Base-by-base conservation (phyloP, 495 filamentous ascomycete species). In the Hypoxylon perforatum region DNA sequence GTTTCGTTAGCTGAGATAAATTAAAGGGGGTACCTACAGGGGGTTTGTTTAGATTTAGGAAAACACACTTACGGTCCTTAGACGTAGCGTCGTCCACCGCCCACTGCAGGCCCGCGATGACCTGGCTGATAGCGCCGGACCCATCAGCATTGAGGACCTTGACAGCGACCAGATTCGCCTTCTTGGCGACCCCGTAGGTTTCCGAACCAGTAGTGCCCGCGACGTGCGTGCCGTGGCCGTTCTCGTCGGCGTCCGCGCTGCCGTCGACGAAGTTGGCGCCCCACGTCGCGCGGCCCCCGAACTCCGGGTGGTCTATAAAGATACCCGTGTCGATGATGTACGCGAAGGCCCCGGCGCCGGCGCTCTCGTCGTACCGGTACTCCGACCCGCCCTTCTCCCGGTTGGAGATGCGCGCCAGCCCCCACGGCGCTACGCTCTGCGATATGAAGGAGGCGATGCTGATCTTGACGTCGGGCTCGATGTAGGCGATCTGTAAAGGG, bases 241-340 rank as follows among this genome's bases (percentile, higher is more conserved):
- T 73, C 25, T 73, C 64, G 54, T 84, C 81, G 39, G 75, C 49
- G 59, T 74, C 62, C 6, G 36, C 42, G 42, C 50, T 67, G 22
- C 69, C 72, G 11, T 70, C 61, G 41, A 69, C 65, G 23, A 74
- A 69, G 74, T 85, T 87, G 61, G 76, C 77, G 42, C 83, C 84
- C 51, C 73, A 79, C 28, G 39, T 72, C 39, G 82, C 84, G 63
- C 85, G 85, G 14, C 82, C 81, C 3, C 66, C 82, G 45, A 88
- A 88, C 33, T 87, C 70, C 33, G 61, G 62, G 65, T 87, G 85
- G 2, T 66, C 57, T 21, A 70, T 72, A 48, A 74, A 77, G 65
- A 87, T 81, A 35, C 85, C 86, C 30, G 75, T 73, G 63, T 79
- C 81, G 61, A 84, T 76, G n/a, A 82, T 76, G 42, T 84, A 84